Evolutionary conservation across 2,329 filamentous ascomycete genomes (phyloP), one percentile per base, ranked within the genome.

Genomic region (Sclerotinia spermophila): DNA sequence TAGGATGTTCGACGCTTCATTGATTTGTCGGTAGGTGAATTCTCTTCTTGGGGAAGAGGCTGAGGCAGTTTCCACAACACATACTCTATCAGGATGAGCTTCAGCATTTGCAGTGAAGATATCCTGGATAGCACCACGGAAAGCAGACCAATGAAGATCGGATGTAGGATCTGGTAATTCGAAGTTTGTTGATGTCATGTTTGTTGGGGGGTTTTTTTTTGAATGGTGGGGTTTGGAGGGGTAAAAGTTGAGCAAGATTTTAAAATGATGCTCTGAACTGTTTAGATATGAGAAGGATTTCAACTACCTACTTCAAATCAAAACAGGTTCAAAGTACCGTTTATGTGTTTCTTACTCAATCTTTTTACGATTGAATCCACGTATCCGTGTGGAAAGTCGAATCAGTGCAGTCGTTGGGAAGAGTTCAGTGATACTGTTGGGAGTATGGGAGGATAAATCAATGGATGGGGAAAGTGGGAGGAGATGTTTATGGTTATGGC

Each of bases 11-110:
- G 92, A 91, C 0, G 91, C 90, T 82, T 97, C 91, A 78, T 94
- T 86, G 78, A 98, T 97, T 77, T 97, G 92, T 74, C 84, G 84
- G 80, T 97, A 98, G 35, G 89, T 95, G 81, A 96, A 97, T 64
- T 81, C 82, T 73, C 92, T 85, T 79, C 89, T 83, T 11, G 89
- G 85, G 3, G 84, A 83, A 10, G 73, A 73, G 35, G 69, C 81
- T 10, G 84, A 85, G 7, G 83, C 82, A 6, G 90, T 92, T 77
- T 92, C 90, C 2, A 91, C 84, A 5, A 92, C 89, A 76, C 90
- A 92, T 69, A 86, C 81, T 76, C 88, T 84, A 56, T 90, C 86
- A 6, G 90, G 90, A 78, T 92, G 86, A 73, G 82, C 85, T 76
- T 85, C 81, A 8, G 90, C 90, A 81, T 88, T 88, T 59, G 78